Evolutionary conservation across 2,329 filamentous ascomycete species (phyloP).

Genomic region (Mycosphaerella arachidis): DNA sequence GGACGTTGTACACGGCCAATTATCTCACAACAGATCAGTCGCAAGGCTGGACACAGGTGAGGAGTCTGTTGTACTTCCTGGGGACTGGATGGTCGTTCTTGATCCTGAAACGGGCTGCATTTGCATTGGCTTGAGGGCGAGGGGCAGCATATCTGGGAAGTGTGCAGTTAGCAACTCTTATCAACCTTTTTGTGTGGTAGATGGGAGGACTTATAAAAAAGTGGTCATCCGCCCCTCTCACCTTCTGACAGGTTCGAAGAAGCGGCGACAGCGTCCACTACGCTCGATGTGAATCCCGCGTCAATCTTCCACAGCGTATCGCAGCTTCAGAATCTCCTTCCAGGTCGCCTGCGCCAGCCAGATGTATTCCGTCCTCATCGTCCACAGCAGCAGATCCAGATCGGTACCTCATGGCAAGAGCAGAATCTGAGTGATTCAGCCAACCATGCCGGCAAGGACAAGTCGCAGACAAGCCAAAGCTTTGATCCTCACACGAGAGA

Average conservation of each 20-base stretch:
- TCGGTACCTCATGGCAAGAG: not conserved
- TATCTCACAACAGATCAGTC: constrained; percentile 30
- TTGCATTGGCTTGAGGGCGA: constrained; percentile 16
- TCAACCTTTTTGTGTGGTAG: not conserved
- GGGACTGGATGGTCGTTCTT: constrained; percentile 30
- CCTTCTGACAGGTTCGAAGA: constrained; percentile 20
- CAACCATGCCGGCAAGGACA: constrained; percentile 18
- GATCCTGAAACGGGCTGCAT: constrained; percentile 31
- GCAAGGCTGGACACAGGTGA: constrained; percentile 23
- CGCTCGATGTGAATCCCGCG: constrained; percentile 21
- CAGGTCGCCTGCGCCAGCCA: constrained; percentile 1
- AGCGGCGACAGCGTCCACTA: constrained; percentile 16
- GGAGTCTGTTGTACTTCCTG: constrained; percentile 30
- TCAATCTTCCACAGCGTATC: constrained; percentile 16
- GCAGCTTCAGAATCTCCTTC: not conserved
- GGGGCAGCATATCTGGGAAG: not conserved
- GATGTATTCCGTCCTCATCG: constrained; percentile 9
- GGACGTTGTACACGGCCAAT: constrained; percentile 36
- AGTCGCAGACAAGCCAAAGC: constrained; percentile 75
- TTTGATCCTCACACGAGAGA: constrained; percentile 93
- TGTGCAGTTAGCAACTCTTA: constrained; percentile 24
- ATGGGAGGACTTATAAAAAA: constrained; percentile 41
- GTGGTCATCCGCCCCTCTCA: constrained; percentile 26
- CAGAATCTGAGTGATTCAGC: not conserved
- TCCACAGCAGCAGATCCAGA: not conserved